Conservation (phyloP, 257 asterid species). For the Solanum arcanum region DNA sequence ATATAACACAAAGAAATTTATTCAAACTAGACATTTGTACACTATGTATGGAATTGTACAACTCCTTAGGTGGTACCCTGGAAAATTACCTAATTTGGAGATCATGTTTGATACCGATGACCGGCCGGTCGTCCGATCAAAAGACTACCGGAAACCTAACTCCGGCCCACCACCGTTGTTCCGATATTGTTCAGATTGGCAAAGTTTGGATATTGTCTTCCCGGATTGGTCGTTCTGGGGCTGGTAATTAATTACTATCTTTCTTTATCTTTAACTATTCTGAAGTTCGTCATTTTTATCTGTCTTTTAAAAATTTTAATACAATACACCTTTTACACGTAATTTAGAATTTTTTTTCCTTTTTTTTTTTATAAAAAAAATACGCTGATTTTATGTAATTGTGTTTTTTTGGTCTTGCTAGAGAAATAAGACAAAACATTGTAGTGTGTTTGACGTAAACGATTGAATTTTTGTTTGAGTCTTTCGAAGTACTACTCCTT, state of each 20-base stretch:
- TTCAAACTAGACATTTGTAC: conserved; percentile 54
- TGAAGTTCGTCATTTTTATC: background rate
- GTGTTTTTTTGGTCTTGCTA: background rate
- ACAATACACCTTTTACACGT: background rate
- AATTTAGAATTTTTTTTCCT: too few relatives aligned
- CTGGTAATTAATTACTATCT: conserved; percentile 37
- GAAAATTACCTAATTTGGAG: conserved; percentile 57
- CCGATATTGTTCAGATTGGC: conserved; percentile 69
- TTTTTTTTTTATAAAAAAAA: too few relatives aligned
- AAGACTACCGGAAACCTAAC: conserved; percentile 17
- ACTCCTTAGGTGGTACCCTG: conserved; percentile 50
- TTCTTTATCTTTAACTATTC: background rate
- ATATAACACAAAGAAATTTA: conserved; percentile 23
- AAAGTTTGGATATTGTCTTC: conserved; percentile 78
- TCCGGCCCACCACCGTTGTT: conserved; percentile 51
- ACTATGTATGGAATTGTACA: conserved; percentile 62
- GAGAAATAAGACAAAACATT: background rate
- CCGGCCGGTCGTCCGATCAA: conserved; percentile 30
- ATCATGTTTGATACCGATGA: conserved; percentile 57
- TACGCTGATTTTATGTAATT: background rate
- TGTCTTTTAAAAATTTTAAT: background rate
- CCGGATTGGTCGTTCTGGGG: conserved; percentile 99
- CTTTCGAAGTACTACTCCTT: background rate
- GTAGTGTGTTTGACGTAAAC: background rate
- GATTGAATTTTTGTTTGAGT: background rate